Conservation (phyloP, 2,329 filamentous ascomycete genomes). For the Aspergillus versicolor region DNA sequence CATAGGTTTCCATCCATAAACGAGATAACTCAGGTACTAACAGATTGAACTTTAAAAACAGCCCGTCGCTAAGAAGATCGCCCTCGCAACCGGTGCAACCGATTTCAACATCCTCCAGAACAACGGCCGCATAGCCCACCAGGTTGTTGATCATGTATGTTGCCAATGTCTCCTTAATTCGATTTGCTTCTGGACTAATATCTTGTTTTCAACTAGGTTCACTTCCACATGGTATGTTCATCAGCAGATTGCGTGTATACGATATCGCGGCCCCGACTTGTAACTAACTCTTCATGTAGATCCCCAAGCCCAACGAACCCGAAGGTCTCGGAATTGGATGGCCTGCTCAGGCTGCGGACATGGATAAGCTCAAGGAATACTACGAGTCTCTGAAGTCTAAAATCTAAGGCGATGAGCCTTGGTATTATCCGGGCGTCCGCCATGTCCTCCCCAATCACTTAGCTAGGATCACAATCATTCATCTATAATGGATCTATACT, state of each 20-base stretch:
- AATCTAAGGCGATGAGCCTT: conserved; percentile 60
- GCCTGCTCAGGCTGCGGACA: conserved; percentile 73
- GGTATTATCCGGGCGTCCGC: not conserved
- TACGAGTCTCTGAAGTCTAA: conserved; percentile 83
- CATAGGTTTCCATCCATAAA: not conserved
- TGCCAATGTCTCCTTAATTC: not conserved
- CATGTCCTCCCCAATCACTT: too few species aligned
- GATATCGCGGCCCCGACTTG: not conserved
- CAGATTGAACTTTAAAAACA: conserved; percentile 27
- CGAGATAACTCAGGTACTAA: not conserved
- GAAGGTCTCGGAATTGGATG: conserved; percentile 80
- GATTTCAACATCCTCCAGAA: conserved; percentile 97
- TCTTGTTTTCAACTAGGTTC: conserved; percentile 57
- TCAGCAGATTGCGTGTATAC: not conserved
- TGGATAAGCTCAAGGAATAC: conserved; percentile 77
- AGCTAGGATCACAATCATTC: not conserved
- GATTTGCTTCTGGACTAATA: not conserved
- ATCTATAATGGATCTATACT: not conserved
- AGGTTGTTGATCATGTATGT: conserved; percentile 84
- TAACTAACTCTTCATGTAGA: conserved; percentile 51
- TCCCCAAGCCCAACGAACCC: conserved; percentile 83
- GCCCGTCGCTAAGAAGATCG: conserved; percentile 85
- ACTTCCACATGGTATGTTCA: conserved; percentile 80
- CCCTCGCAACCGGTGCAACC: conserved; percentile 68
- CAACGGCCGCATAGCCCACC: conserved; percentile 88